Evolutionary conservation across 306 rosid genomes (phyloP).

Genomic region (Luffa aegyptiaca): DNA sequence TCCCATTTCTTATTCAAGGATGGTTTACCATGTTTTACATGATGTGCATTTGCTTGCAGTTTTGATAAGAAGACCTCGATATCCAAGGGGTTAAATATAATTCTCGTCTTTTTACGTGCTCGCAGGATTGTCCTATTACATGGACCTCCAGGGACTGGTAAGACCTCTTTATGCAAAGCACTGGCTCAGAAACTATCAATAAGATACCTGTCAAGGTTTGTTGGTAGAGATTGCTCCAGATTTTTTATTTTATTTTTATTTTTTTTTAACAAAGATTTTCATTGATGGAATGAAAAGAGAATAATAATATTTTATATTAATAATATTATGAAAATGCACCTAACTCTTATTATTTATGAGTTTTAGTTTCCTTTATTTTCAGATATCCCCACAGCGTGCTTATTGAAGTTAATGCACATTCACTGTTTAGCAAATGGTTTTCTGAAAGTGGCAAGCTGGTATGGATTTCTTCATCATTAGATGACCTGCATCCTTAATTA

Average conservation of each 20-base stretch:
- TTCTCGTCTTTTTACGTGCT: constrained; percentile 10
- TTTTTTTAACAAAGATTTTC: too few species aligned
- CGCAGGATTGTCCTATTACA: constrained; percentile 79
- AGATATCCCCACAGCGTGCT: constrained; percentile 76
- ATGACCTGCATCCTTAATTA: background rate
- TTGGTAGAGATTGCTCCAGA: constrained; percentile 2
- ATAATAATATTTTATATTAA: background rate
- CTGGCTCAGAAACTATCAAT: constrained; percentile 88
- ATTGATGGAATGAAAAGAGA: too few species aligned
- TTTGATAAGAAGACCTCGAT: background rate
- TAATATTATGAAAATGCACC: background rate
- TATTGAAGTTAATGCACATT: constrained; percentile 96
- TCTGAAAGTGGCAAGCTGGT: constrained; percentile 99
- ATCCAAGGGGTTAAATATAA: constrained; percentile 10
- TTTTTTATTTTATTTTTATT: too few species aligned
- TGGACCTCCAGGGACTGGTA: constrained; percentile 97
- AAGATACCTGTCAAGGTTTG: constrained; percentile 65
- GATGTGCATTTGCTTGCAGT: background rate
- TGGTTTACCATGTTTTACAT: constrained; percentile 5
- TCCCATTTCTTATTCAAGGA: background rate
- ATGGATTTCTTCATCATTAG: constrained; percentile 16
- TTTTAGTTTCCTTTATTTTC: constrained; percentile 13
- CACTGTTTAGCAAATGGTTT: constrained; percentile 99
- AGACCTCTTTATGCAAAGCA: constrained; percentile 93
- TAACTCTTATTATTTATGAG: background rate